Evolutionary conservation across 805 yeast genomes (phyloP), one percentile per base, ranked within the genome.

Genomic region (Sugiyamaella qingdaonensis): DNA sequence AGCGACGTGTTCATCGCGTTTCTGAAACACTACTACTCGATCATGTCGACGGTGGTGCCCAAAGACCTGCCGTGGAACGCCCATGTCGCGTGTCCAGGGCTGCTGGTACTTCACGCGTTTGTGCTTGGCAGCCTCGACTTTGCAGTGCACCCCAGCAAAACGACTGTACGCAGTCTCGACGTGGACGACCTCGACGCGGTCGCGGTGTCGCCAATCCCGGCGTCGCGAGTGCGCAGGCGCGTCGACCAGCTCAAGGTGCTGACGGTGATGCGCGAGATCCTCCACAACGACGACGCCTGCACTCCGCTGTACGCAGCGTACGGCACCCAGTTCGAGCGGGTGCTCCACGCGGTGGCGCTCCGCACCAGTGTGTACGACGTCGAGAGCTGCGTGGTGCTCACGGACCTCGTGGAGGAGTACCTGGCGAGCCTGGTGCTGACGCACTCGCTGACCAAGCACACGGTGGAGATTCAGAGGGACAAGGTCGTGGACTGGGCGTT

Each of bases 401-500:
- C 74, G 33, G 76, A 74, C 45, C 51, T 74, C 33, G 68, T 63
- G 4, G 77, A 74, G 52, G 77, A 72, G 55, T 68, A 67, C 62
- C 49, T 73, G 19, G 57, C 66, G n/a, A 61, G 65, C 10, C 60
- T 71, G 10, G 57, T 61, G 8, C 58, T 68, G 24, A 58, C 64
- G 44, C 65, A 64, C 46, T 56, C 68, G 10, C 57, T 59, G 21
- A 57, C 66, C 10, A 54, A 50, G 16, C 60, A 57, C 14, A 62
- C 60, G 33, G 67, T 60, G 10, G 51, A 56, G n/a, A 56, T 56
- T 14, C 59, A 58, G 47, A 57, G 53, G 29, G 63, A 58, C 32
- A 56, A 57, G 2, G 66, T 63, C 8, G 68, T 87, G 21, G 79
- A 85, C 69, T 88, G 95, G 94, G 71, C 73, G 48, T 88, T 89